These are phyloP conservation scores for Claviceps capensis DNA, from an alignment of 2,329 filamentous ascomycete genomes.

Conservation along the genomic window DNA sequence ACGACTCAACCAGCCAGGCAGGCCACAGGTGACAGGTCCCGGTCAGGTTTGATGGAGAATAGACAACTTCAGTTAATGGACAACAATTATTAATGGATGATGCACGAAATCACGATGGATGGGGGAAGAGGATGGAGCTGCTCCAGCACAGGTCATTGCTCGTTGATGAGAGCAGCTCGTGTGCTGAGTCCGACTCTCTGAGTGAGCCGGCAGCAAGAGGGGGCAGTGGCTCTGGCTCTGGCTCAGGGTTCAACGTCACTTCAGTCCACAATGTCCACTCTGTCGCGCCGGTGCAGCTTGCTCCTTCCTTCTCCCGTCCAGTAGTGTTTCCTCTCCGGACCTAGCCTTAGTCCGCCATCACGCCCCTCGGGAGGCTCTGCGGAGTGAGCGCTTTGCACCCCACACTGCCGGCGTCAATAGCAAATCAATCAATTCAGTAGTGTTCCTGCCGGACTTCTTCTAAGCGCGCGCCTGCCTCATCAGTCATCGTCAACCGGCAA, in stretches of 20 bases:
- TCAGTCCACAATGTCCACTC: neutral
- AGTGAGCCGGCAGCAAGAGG: too few species aligned
- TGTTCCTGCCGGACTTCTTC: neutral
- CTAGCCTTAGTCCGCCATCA: too few species aligned
- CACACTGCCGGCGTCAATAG: too few species aligned
- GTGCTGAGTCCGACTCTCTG: too few species aligned
- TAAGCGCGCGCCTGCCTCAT: slow-evolving; percentile 5
- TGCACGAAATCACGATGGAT: neutral
- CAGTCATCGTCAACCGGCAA: neutral
- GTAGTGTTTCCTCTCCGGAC: too few species aligned
- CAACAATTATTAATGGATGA: neutral
- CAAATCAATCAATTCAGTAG: too few species aligned
- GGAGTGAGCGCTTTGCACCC: too few species aligned
- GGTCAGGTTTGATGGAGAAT: neutral
- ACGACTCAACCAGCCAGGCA: neutral
- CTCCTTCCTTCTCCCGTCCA: neutral
- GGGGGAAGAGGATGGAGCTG: neutral
- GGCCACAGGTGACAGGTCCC: neutral
- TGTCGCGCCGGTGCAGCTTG: neutral
- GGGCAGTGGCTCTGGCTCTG: too few species aligned
- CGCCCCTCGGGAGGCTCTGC: too few species aligned
- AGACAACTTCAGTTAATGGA: neutral
- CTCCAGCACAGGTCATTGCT: neutral
- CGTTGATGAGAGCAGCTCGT: too few species aligned
- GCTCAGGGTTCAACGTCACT: too few species aligned